A percentile compares a stretch with the other conserved stretches of the same genome.
These are phyloP conservation scores for Capronia epimyces DNA, from an alignment of 2,329 filamentous ascomycete species.

Conservation along the genomic window DNA sequence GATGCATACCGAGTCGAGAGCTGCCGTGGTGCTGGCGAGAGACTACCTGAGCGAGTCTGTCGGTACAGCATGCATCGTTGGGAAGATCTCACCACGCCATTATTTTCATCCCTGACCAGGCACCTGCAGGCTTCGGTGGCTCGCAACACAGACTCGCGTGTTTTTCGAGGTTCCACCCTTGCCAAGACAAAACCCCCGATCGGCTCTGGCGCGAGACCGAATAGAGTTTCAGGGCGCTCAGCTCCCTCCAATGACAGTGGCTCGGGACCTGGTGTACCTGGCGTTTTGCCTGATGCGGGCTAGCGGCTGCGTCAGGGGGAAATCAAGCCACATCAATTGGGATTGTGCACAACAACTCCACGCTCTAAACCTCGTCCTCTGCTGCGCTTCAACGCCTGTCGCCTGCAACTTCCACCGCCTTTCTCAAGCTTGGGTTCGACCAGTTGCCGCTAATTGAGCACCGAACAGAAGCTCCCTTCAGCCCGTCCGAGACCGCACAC, in stretches of 20 bases:
- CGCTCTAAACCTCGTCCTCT: not conserved
- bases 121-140: not conserved
- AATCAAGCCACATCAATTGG: constrained; percentile 15
- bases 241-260: constrained; percentile 2
- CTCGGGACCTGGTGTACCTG: constrained; percentile 11
- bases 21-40: no score
- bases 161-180: not conserved
- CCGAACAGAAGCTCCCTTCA: no score
- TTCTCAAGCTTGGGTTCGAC: not conserved
- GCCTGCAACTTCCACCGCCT: not conserved
- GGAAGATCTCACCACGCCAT: no score
- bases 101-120: not conserved
- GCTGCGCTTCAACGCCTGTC: not conserved
- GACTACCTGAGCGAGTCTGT: no score
- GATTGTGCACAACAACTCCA: constrained; percentile 4
- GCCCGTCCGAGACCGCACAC: no score
- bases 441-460: constrained; percentile 2
- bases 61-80: no score
- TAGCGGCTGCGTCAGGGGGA: not conserved
- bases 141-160: not conserved
- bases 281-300: not conserved
- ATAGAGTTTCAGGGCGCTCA: not conserved
- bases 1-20: no score
- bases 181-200: not conserved
- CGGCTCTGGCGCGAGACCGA: not conserved